phyloP scores from a whole-genome alignment of 208 protist genomes.

The Trypanosoma brucei region DNA sequence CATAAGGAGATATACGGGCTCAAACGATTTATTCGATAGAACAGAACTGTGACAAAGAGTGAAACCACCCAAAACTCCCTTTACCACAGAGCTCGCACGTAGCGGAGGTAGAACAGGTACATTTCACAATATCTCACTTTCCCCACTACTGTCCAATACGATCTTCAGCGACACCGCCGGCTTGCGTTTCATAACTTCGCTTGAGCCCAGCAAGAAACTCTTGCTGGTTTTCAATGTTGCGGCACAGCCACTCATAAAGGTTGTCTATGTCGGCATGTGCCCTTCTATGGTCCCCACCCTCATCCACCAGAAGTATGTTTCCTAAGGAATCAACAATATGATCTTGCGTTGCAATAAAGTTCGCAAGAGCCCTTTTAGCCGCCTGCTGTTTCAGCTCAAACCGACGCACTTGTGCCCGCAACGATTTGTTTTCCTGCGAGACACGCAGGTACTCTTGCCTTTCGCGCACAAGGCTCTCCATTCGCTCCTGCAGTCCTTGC shows the following conservation, averaged over 20 bases:
- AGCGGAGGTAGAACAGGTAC: no score
- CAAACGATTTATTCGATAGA: no score
- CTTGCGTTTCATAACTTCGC: constrained; percentile 8
- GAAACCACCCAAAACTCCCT: no score
- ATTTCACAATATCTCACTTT: no score
- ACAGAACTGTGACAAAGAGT: no score
- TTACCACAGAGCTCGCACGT: no score
- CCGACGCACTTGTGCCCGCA: constrained; percentile 3
- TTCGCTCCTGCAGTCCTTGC: constrained; percentile 12
- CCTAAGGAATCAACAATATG: constrained; percentile 22
- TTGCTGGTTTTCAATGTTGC: constrained; percentile 9
- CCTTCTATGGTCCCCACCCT: neutral
- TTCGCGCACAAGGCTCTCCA: constrained; percentile 24
- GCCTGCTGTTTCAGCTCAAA: constrained; percentile 30
- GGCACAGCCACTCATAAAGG: constrained; percentile 19
- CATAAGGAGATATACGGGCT: no score
- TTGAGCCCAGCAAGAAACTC: constrained; percentile 11
- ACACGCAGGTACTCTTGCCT: constrained; percentile 5
- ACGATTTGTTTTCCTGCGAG: constrained; percentile 11
- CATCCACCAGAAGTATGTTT: constrained; percentile 8
- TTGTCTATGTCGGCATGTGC: neutral
- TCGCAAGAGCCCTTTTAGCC: constrained; percentile 18
- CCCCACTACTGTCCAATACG: constrained; percentile 1
- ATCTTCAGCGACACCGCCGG: neutral
- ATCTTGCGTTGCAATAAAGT: constrained; percentile 35